Evolutionary conservation across 1,139 yeast species (phyloP).

Genomic region (Pichiaceae sp.): DNA sequence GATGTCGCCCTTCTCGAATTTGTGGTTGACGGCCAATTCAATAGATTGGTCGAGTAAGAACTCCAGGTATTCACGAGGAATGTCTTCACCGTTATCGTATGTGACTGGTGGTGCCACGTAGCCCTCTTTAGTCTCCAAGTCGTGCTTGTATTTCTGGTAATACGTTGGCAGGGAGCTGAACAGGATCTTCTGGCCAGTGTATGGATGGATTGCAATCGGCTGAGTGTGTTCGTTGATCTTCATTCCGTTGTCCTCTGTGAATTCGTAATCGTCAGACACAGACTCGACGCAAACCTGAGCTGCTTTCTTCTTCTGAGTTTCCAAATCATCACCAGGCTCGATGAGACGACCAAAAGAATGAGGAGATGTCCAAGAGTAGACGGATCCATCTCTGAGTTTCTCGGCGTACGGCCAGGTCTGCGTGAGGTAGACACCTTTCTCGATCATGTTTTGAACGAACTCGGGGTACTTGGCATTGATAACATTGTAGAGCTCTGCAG

Average conservation of each 20-base stretch:
- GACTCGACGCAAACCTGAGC: slow-evolving; percentile 2
- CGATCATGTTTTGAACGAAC: slow-evolving; percentile 7
- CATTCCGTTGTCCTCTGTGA: slow-evolving; percentile 6
- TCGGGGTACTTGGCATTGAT: slow-evolving; percentile 10
- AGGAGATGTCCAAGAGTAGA: slow-evolving; percentile 9
- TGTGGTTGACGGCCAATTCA: slow-evolving; percentile 7
- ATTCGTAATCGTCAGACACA: slow-evolving; percentile 5
- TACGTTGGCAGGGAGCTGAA: slow-evolving; percentile 10
- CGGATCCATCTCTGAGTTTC: background rate
- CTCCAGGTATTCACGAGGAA: slow-evolving; percentile 8
- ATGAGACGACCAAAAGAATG: slow-evolving; percentile 9
- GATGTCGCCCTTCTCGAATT: slow-evolving; percentile 8
- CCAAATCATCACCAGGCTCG: slow-evolving; percentile 4
- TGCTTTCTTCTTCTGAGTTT: slow-evolving; percentile 7
- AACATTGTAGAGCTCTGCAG: slow-evolving; percentile 9
- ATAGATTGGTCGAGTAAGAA: slow-evolving; percentile 7
- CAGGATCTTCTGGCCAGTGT: slow-evolving; percentile 4
- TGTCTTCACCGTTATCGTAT: slow-evolving; percentile 8
- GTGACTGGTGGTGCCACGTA: slow-evolving; percentile 5
- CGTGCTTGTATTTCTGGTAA: slow-evolving; percentile 5
- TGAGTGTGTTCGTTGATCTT: slow-evolving; percentile 6
- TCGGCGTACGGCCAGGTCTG: slow-evolving; percentile 9
- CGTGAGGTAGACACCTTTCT: slow-evolving; percentile 9
- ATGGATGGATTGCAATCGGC: slow-evolving; percentile 5
- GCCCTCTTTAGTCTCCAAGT: background rate